Conservation (phyloP, 331 rosid species). For the Acacia pycnantha region DNA sequence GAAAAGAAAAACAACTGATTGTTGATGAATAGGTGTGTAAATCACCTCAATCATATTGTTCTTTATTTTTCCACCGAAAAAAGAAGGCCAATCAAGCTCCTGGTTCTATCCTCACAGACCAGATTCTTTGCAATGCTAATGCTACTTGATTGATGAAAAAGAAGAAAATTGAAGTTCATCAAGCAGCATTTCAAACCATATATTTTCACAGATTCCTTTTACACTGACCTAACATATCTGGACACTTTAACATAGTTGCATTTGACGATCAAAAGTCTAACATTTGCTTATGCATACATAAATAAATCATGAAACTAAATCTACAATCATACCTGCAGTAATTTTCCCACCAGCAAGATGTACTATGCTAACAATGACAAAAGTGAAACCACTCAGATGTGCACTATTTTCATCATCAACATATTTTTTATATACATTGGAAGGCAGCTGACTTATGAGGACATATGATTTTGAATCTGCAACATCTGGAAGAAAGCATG, state of each 20-base stretch:
- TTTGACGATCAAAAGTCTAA: conserved; percentile 1
- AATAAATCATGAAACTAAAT: conserved; percentile 12
- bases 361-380: conserved; percentile 68
- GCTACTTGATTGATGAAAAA: not conserved
- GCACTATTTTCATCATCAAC: conserved; percentile 63
- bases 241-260: not conserved
- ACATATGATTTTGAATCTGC: conserved; percentile 70
- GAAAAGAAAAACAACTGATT: not conserved
- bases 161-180: not conserved
- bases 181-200: not conserved
- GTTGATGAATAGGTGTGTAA: not conserved
- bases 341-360: conserved; percentile 87
- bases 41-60: not conserved
- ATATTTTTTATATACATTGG: conserved; percentile 58
- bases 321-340: conserved; percentile 60
- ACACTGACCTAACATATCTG: not conserved
- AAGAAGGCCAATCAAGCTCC: not conserved
- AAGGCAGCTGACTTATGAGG: conserved; percentile 64
- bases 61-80: not conserved
- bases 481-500: conserved; percentile 45
- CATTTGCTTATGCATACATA: not conserved
- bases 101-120: not conserved
- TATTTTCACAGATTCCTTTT: not conserved
- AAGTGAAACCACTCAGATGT: conserved; percentile 71
- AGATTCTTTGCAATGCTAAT: not conserved